Conservation (phyloP, 441 rosid genomes). For the Isatis lusitanica region DNA sequence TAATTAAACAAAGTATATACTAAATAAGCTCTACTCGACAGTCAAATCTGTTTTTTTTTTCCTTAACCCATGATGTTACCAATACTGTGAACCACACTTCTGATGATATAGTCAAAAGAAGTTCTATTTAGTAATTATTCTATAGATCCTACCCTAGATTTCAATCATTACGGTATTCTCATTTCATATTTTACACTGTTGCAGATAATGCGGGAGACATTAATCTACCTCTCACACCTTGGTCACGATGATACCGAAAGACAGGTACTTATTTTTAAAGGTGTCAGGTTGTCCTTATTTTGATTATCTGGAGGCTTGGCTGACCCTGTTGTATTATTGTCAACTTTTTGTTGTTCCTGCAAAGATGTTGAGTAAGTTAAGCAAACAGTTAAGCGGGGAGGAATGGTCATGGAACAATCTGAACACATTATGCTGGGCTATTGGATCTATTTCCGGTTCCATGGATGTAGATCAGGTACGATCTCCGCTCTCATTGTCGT, state of each 20-base stretch:
- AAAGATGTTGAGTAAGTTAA: slow-evolving; percentile 93
- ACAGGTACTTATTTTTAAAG: slow-evolving; percentile 56
- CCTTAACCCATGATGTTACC: neutral
- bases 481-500: slow-evolving; percentile 11
- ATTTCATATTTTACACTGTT: slow-evolving; percentile 22
- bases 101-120: neutral
- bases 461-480: slow-evolving; percentile 97
- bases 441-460: slow-evolving; percentile 98
- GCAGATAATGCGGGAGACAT: slow-evolving; percentile 99
- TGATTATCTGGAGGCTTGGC: neutral
- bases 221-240: slow-evolving; percentile 93
- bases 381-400: slow-evolving; percentile 92
- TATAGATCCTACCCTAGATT: neutral
- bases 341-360: neutral
- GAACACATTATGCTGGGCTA: slow-evolving; percentile 99
- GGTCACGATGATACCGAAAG: slow-evolving; percentile 99
- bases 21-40: neutral
- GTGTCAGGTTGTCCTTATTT: neutral
- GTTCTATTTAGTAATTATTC: neutral
- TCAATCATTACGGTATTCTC: neutral
- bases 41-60: neutral
- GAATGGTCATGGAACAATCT: slow-evolving; percentile 99
- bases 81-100: neutral
- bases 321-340: slow-evolving; percentile 9
- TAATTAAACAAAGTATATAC: neutral